Evolutionary conservation across 2,329 filamentous ascomycete genomes (phyloP), one percentile per base, ranked within the genome.

Genomic region (Fusarium sp.): DNA sequence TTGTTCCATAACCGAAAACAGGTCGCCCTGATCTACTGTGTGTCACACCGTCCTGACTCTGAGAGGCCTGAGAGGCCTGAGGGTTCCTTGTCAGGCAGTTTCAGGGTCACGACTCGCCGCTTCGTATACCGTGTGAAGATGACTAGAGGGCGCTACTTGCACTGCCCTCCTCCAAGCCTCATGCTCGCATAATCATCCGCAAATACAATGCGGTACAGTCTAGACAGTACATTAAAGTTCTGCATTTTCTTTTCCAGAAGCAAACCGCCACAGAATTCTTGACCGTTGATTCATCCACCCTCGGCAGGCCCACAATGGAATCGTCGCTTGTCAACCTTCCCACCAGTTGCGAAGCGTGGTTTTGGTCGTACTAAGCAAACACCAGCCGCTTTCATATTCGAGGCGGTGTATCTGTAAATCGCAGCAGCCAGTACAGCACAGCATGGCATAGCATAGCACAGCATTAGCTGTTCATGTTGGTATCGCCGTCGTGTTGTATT

Each of bases 211-310:
- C 26, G n/a, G 20, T 30, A 55, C 66, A 36, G 42, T 28, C 44
- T n/a, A 39, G 42, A 18, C 44, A 26, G 26, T n/a, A 51, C 50
- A 28, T 54, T 41, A 44, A 51, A 65, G 39, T 52, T 68, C 45
- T 52, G 52, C 39, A 48, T 59, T 52, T 39, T 66, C 48, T 51
- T 55, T 72, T 74, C 72, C 56, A 74, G 72, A 74, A 74, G 68
- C 68, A 74, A 74, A 34, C 71, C 72, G 68, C 72, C 72, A 74
- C 72, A 62, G 34, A 52, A 72, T 55, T 74, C 67, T 62, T 59
- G 44, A 59, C 55, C 55, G 41, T 65, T 74, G 62, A 74, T 74
- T 74, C 66, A 71, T 36, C 38, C 47, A 26, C 48, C 56, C 55
- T 60, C 62, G 28, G 42, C 32, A 30, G 57, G 47, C 45, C 73